A percentile compares a stretch with the other conserved stretches of the same genome.
Conservation (phyloP, 768 basidiomycete genomes). For the Lyophyllum atratum region DNA sequence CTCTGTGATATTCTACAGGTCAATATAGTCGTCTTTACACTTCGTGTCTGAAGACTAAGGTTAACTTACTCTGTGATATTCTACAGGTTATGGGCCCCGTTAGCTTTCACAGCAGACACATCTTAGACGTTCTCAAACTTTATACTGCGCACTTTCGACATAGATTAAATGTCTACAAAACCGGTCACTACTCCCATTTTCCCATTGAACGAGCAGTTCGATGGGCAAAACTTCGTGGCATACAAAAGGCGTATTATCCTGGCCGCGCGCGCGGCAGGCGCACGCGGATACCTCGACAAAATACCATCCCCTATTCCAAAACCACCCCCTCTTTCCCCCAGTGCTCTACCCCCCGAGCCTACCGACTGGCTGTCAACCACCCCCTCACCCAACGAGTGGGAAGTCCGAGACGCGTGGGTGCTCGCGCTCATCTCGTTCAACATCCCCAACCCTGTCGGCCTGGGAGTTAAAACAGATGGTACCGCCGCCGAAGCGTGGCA, state of each 20-base stretch:
- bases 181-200: neutral
- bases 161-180: neutral
- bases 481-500: constrained; percentile 18
- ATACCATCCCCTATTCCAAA: neutral
- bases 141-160: neutral
- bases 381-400: neutral
- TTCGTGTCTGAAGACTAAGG: no score
- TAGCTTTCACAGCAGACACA: neutral
- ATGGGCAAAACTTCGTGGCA: neutral
- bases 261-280: neutral
- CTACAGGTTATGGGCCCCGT: neutral
- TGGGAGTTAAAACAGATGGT: constrained; percentile 17
- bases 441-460: constrained; percentile 16
- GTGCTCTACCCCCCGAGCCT: neutral
- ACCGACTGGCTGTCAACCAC: neutral
- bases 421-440: constrained; percentile 5
- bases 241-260: neutral
- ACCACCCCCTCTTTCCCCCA: neutral
- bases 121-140: neutral
- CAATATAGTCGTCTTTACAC: neutral
- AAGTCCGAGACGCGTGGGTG: constrained; percentile 1
- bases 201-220: neutral
- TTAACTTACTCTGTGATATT: no score
- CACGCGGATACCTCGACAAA: neutral
- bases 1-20: no score